phyloP scores from a whole-genome alignment of 106 monocot genomes.

The Narthecium ossifragum region DNA sequence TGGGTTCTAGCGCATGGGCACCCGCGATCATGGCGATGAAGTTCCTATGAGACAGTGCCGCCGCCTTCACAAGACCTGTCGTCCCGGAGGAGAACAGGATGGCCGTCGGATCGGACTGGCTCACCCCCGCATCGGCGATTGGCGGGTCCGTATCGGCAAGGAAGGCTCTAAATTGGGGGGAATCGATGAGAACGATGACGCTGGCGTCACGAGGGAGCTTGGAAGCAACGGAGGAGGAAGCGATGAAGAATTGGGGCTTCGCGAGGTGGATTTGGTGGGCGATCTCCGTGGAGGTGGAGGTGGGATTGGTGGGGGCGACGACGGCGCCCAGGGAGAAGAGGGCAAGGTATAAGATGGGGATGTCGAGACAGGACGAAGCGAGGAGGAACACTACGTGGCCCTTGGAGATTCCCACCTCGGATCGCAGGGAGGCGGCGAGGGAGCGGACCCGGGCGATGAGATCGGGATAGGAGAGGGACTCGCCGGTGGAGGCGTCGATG shows the following conservation, averaged over 20 bases:
- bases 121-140: not conserved
- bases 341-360: conserved; percentile 27
- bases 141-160: not conserved
- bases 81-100: conserved; percentile 51
- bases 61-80: conserved; percentile 34
- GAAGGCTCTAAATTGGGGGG: conserved; percentile 15
- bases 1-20: not conserved
- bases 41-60: conserved; percentile 23
- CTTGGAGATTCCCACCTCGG: conserved; percentile 12
- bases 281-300: conserved; percentile 20
- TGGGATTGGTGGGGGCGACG: conserved; percentile 33
- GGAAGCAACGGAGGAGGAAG: conserved; percentile 7
- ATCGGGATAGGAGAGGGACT: conserved; percentile 12
- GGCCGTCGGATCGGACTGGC: conserved; percentile 34
- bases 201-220: conserved; percentile 20
- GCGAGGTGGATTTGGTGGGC: conserved; percentile 14
- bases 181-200: conserved; percentile 29
- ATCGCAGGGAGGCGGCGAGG: conserved; percentile 33
- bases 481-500: conserved; percentile 24
- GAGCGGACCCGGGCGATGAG: conserved; percentile 19
- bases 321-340: conserved; percentile 39
- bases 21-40: conserved; percentile 27
- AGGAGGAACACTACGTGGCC: conserved; percentile 37
- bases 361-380: conserved; percentile 11
- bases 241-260: conserved; percentile 12